Base-by-base conservation (phyloP, 2,329 filamentous ascomycete genomes). In the Blastomyces emzantsi region DNA sequence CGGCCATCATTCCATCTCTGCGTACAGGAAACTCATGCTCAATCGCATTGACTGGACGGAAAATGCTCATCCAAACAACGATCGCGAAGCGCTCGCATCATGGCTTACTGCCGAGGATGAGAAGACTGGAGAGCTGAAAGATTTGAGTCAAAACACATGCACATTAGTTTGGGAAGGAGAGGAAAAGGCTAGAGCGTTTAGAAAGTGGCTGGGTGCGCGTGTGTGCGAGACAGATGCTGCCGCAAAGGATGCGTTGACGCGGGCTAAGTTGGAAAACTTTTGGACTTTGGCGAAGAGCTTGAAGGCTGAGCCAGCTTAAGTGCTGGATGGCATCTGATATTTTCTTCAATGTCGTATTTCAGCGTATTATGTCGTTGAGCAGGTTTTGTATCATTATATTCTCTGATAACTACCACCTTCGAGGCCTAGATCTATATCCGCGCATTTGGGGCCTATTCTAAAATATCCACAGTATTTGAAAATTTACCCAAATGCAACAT, bases 1-100 rank as follows among this genome's bases (percentile, higher is more conserved):
- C 43, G 94, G 94, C 49, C 81, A 87, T 65, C 88, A 94, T 78
- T 89, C 88, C 64, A 89, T 94, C 73, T 86, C 85, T 61, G 87
- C 88, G 66, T 97, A 93, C 80, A 91, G 89, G 75, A 97, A 96
- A 74, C 82, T 99, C 39, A 92, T 99, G 90, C 81, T 95, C 54
- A 88, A 93, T 69, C 91, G 94, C 58, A 92, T 97, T 71, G 89
- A 96, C 75, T 99, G 95, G 94, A 89, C 89, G 2, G 92, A 97
- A 73, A 96, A 96, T 69, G 83, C 85, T 0, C 86, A 87, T 2
- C 87, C 92, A 0, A 82, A 85, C 49, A 81, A 85, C 52, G 82
- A 71, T 11, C 81, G 83, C 63, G 85, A 84, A 64, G 83, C 84
- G 1, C 81, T 87, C 57, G 85, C 86, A 22, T 74, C 80, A 55